A percentile compares a stretch with the other conserved stretches of the same genome.
These are phyloP conservation scores for Gyromitra esculenta DNA, from an alignment of 2,329 filamentous ascomycete species.

Conservation along the genomic window DNA sequence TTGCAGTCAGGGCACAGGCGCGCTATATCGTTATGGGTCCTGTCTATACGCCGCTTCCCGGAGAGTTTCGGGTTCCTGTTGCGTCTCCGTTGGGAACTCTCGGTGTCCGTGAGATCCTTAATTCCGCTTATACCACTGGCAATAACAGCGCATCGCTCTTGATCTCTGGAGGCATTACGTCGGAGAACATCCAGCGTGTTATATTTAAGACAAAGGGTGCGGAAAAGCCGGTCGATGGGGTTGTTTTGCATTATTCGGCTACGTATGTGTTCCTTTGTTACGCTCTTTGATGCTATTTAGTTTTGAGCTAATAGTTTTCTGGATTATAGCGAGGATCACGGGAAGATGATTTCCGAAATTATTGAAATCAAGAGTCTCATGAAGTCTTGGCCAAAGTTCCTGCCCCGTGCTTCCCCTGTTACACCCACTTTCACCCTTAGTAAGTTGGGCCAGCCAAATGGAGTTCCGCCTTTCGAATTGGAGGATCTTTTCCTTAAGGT, in stretches of 20 bases:
- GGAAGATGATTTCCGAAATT: conserved; percentile 27
- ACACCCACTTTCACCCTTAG: conserved; percentile 16
- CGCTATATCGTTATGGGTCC: conserved; percentile 41
- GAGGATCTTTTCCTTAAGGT: conserved; percentile 31
- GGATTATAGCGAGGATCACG: conserved; percentile 31
- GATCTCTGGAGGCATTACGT: conserved; percentile 87
- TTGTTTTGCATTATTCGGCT: conserved; percentile 34
- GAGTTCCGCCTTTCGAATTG: not conserved
- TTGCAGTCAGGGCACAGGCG: conserved; percentile 33
- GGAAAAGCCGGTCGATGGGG: conserved; percentile 50
- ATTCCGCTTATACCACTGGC: conserved; percentile 43
- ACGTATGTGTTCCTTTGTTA: conserved; percentile 13
- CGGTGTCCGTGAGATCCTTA: conserved; percentile 74
- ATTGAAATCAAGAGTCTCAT: conserved; percentile 27
- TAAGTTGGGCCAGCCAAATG: not conserved
- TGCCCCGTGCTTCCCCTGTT: conserved; percentile 16
- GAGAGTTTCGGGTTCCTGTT: conserved; percentile 13
- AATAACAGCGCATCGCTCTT: conserved; percentile 68
- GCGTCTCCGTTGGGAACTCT: conserved; percentile 66
- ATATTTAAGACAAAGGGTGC: conserved; percentile 72
- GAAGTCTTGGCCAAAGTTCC: conserved; percentile 31
- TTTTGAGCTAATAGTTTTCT: conserved; percentile 12
- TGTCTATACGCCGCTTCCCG: conserved; percentile 32
- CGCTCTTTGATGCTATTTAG: not conserved
- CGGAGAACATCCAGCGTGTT: conserved; percentile 78